Percentiles rank a stretch among this genome's conserved stretches.
Evolutionary conservation across 1,284 basidiomycete genomes (phyloP).

Genomic region (Thelephora terrestris): DNA sequence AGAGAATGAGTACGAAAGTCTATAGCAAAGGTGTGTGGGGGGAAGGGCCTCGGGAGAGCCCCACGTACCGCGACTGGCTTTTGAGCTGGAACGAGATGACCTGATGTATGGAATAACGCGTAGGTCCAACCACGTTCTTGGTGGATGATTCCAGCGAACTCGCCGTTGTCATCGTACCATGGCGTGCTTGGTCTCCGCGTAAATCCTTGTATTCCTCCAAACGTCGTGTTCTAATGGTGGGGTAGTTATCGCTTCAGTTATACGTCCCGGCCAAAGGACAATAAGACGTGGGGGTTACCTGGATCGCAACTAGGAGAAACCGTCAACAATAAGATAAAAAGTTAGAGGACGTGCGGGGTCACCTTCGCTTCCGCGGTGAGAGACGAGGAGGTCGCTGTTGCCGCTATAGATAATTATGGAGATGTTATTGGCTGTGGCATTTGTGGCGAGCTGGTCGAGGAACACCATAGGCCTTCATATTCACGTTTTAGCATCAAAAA

Average conservation of each 20-base stretch:
- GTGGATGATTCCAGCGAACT: constrained; percentile 20
- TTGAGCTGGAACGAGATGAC: constrained; percentile 21
- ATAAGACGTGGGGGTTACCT: constrained; percentile 9
- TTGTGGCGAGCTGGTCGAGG: constrained; percentile 19
- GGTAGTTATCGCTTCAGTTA: neutral
- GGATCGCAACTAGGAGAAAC: constrained; percentile 12
- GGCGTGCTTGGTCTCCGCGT: constrained; percentile 51
- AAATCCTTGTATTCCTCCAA: constrained; percentile 60
- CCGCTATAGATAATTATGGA: constrained; percentile 22
- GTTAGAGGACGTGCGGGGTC: neutral
- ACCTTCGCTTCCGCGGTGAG: constrained; percentile 18
- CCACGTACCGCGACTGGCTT: constrained; percentile 15
- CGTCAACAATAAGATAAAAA: neutral
- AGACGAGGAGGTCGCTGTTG: constrained; percentile 21
- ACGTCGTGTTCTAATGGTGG: constrained; percentile 20
- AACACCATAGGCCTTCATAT: constrained; percentile 20
- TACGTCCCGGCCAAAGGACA: neutral
- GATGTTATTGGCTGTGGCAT: constrained; percentile 18
- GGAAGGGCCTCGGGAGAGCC: too few relatives aligned
- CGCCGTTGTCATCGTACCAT: constrained; percentile 24
- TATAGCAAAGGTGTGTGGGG: too few relatives aligned
- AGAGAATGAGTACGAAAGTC: too few relatives aligned
- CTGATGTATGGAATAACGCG: constrained; percentile 19
- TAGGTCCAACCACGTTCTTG: constrained; percentile 24
- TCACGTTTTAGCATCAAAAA: neutral